Percentiles rank a stretch among this genome's conserved stretches.
phyloP scores from a whole-genome alignment of 768 basidiomycete species.

The Russula emetica region DNA sequence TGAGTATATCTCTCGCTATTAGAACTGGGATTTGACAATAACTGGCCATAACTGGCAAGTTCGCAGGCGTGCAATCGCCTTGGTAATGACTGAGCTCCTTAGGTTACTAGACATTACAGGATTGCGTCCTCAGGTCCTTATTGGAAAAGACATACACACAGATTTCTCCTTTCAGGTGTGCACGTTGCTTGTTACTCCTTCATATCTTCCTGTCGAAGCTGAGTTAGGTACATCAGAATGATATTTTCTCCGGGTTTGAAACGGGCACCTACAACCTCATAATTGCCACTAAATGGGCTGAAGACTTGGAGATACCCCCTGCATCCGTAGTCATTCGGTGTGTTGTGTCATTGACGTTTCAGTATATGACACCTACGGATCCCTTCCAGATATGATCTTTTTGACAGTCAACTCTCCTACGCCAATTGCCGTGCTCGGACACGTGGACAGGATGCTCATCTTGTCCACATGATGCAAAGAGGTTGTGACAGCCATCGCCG shows the following conservation, averaged over 20 bases:
- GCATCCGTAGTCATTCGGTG: conserved; percentile 61
- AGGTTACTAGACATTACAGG: conserved; percentile 51
- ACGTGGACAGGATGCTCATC: conserved; percentile 45
- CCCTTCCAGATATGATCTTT: conserved; percentile 50
- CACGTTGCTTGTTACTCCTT: neutral
- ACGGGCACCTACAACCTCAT: conserved; percentile 60
- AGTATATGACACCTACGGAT: conserved; percentile 10
- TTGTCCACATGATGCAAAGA: conserved; percentile 61
- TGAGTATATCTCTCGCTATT: conserved; percentile 31
- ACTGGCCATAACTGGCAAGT: conserved; percentile 39
- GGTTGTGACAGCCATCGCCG: conserved; percentile 53
- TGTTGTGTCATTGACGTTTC: conserved; percentile 24
- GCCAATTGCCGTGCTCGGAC: conserved; percentile 50
- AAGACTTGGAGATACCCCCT: conserved; percentile 57
- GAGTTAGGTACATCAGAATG: conserved; percentile 37
- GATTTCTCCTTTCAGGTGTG: conserved; percentile 37
- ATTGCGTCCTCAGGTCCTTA: conserved; percentile 51
- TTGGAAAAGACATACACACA: conserved; percentile 36
- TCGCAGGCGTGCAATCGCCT: conserved; percentile 48
- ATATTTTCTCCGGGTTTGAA: conserved; percentile 47
- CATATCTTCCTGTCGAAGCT: neutral
- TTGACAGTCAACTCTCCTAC: conserved; percentile 59
- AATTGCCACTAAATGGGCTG: conserved; percentile 52
- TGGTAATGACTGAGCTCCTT: conserved; percentile 55
- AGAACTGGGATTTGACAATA: neutral